Evolutionary conservation across 2,329 filamentous ascomycete genomes (phyloP).

Genomic region (Alternaria burnsii): DNA sequence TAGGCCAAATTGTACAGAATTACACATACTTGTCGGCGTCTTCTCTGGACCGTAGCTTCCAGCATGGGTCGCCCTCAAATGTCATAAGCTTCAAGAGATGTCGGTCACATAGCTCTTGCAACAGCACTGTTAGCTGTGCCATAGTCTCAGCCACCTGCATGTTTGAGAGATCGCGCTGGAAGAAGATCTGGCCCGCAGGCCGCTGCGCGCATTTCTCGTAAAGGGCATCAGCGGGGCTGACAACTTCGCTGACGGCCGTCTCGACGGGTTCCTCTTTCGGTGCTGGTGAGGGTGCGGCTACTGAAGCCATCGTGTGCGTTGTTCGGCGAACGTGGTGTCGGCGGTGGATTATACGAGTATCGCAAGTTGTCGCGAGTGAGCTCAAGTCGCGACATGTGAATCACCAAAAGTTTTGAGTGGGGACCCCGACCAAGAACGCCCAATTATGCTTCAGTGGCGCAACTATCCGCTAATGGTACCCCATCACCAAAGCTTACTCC

Average conservation of each 20-base stretch:
- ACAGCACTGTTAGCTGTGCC: conserved; percentile 41
- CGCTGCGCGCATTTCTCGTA: conserved; percentile 51
- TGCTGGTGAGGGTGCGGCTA: conserved; percentile 25
- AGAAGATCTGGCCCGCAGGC: conserved; percentile 49
- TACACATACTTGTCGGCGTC: conserved; percentile 49
- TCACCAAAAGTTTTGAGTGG: conserved; percentile 18
- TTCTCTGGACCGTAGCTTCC: conserved; percentile 46
- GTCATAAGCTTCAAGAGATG: conserved; percentile 51
- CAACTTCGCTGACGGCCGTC: conserved; percentile 17
- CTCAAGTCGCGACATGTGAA: conserved; percentile 9
- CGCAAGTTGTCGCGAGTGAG: conserved; percentile 11
- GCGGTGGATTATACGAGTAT: conserved; percentile 31
- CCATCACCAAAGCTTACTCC: not conserved
- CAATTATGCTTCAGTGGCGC: conserved; percentile 4
- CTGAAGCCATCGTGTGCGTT: conserved; percentile 33
- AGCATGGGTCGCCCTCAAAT: conserved; percentile 48
- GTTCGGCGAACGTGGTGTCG: conserved; percentile 18
- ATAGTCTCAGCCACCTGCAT: conserved; percentile 49
- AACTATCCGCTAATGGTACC: not conserved
- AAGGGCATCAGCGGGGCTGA: conserved; percentile 42
- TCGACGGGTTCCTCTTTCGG: conserved; percentile 29
- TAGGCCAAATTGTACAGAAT: not conserved
- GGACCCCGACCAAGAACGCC: not conserved
- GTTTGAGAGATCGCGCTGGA: conserved; percentile 50
- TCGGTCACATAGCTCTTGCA: conserved; percentile 46